phyloP scores from a whole-genome alignment of 306 rosid species.

The Hippophae rhamnoides region DNA sequence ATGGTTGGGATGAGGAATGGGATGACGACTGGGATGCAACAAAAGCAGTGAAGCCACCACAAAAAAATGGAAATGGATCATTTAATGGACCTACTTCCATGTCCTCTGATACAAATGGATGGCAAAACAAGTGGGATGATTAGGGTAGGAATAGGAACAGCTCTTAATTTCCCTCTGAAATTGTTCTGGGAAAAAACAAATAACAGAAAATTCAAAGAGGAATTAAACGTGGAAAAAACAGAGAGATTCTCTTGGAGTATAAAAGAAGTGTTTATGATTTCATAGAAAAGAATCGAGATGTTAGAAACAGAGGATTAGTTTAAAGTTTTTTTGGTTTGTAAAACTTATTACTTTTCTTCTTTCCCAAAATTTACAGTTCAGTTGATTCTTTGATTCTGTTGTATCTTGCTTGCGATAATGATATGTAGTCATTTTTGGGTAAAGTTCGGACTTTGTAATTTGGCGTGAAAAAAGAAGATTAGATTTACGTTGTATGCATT shows the following conservation, averaged over 20 bases:
- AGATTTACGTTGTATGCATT: too few species aligned
- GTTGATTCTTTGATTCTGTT: too few species aligned
- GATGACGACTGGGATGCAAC: constrained; percentile 23
- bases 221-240: background rate
- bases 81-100: constrained; percentile 17
- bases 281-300: too few species aligned
- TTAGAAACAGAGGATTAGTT: too few species aligned
- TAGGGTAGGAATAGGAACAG: constrained; percentile 6
- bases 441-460: too few species aligned
- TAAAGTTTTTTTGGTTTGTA: too few species aligned
- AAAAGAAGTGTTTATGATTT: background rate
- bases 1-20: constrained; percentile 32
- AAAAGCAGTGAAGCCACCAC: constrained; percentile 4
- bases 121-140: constrained; percentile 22
- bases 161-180: background rate
- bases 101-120: constrained; percentile 16
- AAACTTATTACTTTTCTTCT: too few species aligned
- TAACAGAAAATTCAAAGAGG: background rate
- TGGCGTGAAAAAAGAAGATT: too few species aligned
- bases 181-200: background rate
- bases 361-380: too few species aligned
- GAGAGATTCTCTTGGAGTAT: background rate
- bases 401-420: too few species aligned
- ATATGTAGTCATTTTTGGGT: too few species aligned
- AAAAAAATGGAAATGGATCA: constrained; percentile 10